Conservation (phyloP, 2,329 filamentous ascomycete species). For the Colletotrichum shisoi region DNA sequence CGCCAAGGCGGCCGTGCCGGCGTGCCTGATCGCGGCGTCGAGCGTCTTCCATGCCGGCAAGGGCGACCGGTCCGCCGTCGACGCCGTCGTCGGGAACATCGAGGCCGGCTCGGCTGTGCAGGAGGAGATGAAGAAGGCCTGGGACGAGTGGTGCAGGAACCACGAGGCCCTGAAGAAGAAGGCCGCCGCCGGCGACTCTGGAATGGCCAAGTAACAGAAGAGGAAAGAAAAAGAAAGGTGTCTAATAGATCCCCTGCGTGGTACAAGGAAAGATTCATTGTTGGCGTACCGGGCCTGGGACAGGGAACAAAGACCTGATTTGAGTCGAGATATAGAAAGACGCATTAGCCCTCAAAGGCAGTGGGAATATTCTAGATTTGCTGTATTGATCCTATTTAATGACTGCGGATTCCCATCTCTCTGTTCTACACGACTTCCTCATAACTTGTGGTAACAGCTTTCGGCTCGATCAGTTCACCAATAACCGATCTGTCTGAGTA, state of each 20-base stretch:
- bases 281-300: slow-evolving; percentile 6
- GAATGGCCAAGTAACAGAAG: slow-evolving; percentile 10
- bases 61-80: slow-evolving; percentile 62
- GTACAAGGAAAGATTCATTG: background rate
- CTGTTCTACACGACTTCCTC: background rate
- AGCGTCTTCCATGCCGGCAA: slow-evolving; percentile 65
- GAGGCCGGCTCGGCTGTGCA: slow-evolving; percentile 51
- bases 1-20: slow-evolving; percentile 75
- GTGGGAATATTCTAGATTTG: background rate
- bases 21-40: slow-evolving; percentile 72
- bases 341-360: slow-evolving; percentile 1
- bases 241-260: background rate
- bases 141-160: slow-evolving; percentile 38
- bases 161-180: slow-evolving; percentile 36
- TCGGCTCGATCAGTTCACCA: background rate
- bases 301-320: slow-evolving; percentile 3
- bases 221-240: background rate
- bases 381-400: background rate
- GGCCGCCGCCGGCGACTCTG: background rate
- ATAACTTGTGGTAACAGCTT: no score
- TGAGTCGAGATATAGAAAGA: background rate
- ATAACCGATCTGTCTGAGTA: background rate
- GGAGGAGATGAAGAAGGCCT: slow-evolving; percentile 33
- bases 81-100: slow-evolving; percentile 70
- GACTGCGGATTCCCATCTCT: background rate